phyloP scores from a whole-genome alignment of 2,329 filamentous ascomycete genomes.

The Penicillium sp. region DNA sequence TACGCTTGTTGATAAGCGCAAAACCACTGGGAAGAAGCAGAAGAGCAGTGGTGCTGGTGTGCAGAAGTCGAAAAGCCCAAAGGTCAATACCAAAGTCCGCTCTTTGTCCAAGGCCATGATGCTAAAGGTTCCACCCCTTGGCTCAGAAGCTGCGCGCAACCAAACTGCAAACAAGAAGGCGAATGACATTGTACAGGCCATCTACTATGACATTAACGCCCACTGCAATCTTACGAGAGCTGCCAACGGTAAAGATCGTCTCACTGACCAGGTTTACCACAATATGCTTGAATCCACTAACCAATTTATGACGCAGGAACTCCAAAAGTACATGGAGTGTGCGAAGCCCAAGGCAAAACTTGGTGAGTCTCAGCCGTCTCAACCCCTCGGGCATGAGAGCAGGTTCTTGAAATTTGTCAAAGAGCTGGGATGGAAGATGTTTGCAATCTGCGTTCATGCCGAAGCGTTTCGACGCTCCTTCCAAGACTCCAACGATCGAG shows the following conservation, averaged over 20 bases:
- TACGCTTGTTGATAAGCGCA: neutral
- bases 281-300: neutral
- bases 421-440: slow-evolving; percentile 25
- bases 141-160: neutral
- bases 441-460: slow-evolving; percentile 28
- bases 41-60: too few relatives aligned
- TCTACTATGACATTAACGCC: slow-evolving; percentile 5
- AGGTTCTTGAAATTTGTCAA: slow-evolving; percentile 9
- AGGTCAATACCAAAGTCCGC: too few relatives aligned
- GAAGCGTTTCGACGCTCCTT: slow-evolving; percentile 24
- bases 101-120: too few relatives aligned
- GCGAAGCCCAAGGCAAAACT: neutral
- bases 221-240: neutral
- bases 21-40: neutral
- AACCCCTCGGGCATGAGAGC: neutral
- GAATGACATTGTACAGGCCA: neutral
- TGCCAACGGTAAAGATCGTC: neutral
- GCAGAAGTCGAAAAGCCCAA: too few relatives aligned
- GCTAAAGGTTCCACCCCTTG: slow-evolving; percentile 1
- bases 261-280: neutral
- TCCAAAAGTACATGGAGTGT: neutral
- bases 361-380: slow-evolving; percentile 2
- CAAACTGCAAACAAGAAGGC: neutral
- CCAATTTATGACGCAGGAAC: neutral
- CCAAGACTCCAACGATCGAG: neutral